Base-by-base conservation (phyloP, 208 protist genomes). In the Leishmania aethiopica region DNA sequence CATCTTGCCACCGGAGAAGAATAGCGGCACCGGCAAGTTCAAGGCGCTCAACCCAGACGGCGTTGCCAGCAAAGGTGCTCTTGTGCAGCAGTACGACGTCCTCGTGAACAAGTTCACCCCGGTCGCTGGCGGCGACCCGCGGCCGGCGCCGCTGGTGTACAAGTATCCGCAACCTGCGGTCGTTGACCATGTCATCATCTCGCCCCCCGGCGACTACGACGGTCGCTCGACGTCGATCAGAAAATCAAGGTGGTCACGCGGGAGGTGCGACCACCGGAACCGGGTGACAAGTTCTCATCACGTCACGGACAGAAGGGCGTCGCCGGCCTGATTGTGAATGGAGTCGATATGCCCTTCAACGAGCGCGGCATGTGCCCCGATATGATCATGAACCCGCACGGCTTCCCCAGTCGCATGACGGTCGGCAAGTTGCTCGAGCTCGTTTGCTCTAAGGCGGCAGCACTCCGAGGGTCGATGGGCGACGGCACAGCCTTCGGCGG, bases 341-440 rank as follows among this genome's bases (percentile, higher is more conserved):
- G 99, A 77, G 98, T 99, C 32, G 99, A 99, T 91, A 97, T 99
- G 98, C 99, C 99, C 10, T 99, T 99, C 86, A 99, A 96, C 75
- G 95, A 99, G 81, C 79, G 92, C 8, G 99, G 99, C 60, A 98
- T 99, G 49, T 98, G 89, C 71, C 99, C 99, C 0, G 99, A 99
- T 86, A 99, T 99, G 88, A 99, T 99, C 90, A 99, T 99, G 99
- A 99, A 99, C 89, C 99, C 99, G 25, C 99, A 99, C 88, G 99
- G 99, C 77, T 99, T 99, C 89, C 99, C 99, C 28, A 99, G 97
- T 81, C 98, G 99, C 81, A 99, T 99, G 99, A 99, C 99, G n/a
- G 98, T 99, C 13, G 99, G 99, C 22, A 99, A 99, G 89, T 88
- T 99, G 81, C 97, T 99, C n/a, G 99, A 99, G 87, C 93, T 99